A percentile compares a stretch with the other conserved stretches of the same genome.
Evolutionary conservation across 495 filamentous ascomycete species (phyloP).

Genomic region (Daldinia vernicosa): DNA sequence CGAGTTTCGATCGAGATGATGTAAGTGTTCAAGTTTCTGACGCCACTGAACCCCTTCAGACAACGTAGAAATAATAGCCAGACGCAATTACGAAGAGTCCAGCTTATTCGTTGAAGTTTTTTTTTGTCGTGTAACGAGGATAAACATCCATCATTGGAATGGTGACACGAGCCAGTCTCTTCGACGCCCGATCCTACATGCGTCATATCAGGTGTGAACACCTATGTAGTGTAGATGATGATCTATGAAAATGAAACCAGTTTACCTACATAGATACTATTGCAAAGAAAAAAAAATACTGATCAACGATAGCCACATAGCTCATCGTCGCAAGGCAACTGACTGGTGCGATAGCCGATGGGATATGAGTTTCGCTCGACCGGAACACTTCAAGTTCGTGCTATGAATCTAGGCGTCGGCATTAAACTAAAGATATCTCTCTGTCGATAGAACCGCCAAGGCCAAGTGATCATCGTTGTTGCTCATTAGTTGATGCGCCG

Average conservation of each 20-base stretch:
- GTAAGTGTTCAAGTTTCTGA: conserved; percentile 20
- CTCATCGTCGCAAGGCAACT: not conserved
- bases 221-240: not conserved
- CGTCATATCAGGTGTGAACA: conserved; percentile 31
- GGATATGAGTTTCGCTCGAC: conserved; percentile 3
- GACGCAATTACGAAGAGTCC: conserved; percentile 8
- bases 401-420: conserved; percentile 1
- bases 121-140: conserved; percentile 21
- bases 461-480: conserved; percentile 31
- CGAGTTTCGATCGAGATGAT: conserved; percentile 28
- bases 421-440: conserved; percentile 18
- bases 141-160: conserved; percentile 33
- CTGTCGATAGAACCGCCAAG: conserved; percentile 30
- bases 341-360: conserved; percentile 14
- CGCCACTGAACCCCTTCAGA: conserved; percentile 1
- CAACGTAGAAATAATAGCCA: conserved; percentile 1
- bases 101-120: not conserved
- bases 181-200: conserved; percentile 31
- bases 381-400: conserved; percentile 13
- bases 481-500: conserved; percentile 30
- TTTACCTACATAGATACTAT: not conserved
- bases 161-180: conserved; percentile 35
- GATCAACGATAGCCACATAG: not conserved
- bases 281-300: not conserved
- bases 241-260: not conserved